Percentiles rank a stretch among this genome's conserved stretches.
These are phyloP conservation scores for Phytopythium kandeliae DNA, from an alignment of 352 stramenopile genomes.

Conservation along the genomic window DNA sequence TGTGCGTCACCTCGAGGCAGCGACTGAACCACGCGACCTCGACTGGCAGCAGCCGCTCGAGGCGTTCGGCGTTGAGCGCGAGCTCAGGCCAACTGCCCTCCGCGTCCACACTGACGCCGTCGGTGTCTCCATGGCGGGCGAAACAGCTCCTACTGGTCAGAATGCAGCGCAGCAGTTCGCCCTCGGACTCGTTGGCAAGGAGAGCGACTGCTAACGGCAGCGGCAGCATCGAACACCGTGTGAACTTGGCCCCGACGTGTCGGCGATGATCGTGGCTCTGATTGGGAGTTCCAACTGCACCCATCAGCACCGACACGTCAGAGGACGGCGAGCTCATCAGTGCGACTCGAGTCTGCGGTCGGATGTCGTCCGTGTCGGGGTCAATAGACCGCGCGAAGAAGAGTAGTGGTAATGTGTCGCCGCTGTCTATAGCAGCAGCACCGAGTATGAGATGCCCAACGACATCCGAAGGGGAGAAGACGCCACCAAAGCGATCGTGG, in stretches of 20 bases:
- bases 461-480: slow-evolving; percentile 38
- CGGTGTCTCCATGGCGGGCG: background rate
- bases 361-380: background rate
- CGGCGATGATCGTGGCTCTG: background rate
- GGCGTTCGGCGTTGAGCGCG: slow-evolving; percentile 45
- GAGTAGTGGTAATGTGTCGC: background rate
- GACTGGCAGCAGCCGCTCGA: slow-evolving; percentile 45
- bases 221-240: slow-evolving; percentile 42
- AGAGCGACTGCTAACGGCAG: slow-evolving; percentile 50
- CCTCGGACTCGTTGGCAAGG: slow-evolving; percentile 61
- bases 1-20: slow-evolving; percentile 45
- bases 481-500: slow-evolving; percentile 47
- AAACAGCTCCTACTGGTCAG: slow-evolving; percentile 19
- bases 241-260: slow-evolving; percentile 10
- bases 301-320: background rate
- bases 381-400: slow-evolving; percentile 6
- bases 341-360: background rate
- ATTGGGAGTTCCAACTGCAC: background rate
- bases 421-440: too few relatives aligned
- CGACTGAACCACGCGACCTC: slow-evolving; percentile 50
- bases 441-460: slow-evolving; percentile 1
- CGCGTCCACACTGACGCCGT: background rate
- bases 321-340: background rate
- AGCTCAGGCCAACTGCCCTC: slow-evolving; percentile 52
- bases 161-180: slow-evolving; percentile 34